Evolutionary conservation across 2,329 filamentous ascomycete genomes (phyloP).

Genomic region (Escovopsis sp.): DNA sequence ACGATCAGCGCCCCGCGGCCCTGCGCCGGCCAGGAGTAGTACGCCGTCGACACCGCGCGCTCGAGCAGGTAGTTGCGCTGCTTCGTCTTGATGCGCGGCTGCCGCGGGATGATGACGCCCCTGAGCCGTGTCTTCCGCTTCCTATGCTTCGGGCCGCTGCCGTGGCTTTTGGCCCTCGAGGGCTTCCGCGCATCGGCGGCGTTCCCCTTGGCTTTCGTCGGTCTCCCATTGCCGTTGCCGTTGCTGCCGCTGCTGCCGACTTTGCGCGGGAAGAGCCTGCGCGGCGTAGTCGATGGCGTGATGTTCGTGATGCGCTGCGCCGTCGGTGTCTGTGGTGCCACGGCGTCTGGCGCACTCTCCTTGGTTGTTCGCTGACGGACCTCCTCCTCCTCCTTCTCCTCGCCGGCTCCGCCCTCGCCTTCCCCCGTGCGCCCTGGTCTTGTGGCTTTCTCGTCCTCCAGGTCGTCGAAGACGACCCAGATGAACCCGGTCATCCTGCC

Average conservation of each 20-base stretch:
- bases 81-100: constrained; percentile 49
- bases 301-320: constrained; percentile 11
- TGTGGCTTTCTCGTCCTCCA: constrained; percentile 6
- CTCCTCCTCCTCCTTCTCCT: neutral
- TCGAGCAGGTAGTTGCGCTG: constrained; percentile 35
- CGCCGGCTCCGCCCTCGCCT: no score
- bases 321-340: constrained; percentile 19
- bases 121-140: constrained; percentile 32
- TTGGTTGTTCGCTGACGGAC: constrained; percentile 4
- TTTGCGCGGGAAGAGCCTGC: constrained; percentile 17
- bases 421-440: no score
- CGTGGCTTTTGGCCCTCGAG: constrained; percentile 4
- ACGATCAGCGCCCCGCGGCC: constrained; percentile 51
- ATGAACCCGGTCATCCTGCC: constrained; percentile 87
- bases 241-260: constrained; percentile 1
- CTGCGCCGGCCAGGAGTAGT: constrained; percentile 50
- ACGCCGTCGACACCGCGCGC: constrained; percentile 37
- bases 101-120: constrained; percentile 47
- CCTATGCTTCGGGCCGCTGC: constrained; percentile 17
- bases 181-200: constrained; percentile 1
- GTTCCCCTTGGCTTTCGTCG: constrained; percentile 1
- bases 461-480: constrained; percentile 71
- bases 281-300: constrained; percentile 19
- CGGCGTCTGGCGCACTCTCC: constrained; percentile 5
- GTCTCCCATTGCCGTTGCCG: neutral